Evolutionary conservation across 2,329 filamentous ascomycete genomes (phyloP).

Genomic region (Alternaria consortialis): DNA sequence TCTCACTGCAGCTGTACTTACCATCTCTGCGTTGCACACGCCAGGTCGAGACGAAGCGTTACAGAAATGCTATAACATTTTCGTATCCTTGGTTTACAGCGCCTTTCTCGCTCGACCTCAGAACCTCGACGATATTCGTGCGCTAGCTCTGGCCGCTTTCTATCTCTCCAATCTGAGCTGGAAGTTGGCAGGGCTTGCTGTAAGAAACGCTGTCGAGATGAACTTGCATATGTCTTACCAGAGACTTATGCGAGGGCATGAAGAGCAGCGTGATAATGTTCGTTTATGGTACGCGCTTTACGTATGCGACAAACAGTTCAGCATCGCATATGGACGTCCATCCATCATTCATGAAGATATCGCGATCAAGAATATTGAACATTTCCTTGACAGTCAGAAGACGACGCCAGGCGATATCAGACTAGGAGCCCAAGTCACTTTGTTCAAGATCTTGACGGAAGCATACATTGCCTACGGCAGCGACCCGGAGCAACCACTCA

Average conservation of each 20-base stretch:
- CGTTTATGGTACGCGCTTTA: constrained; percentile 54
- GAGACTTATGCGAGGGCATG: constrained; percentile 46
- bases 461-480: constrained; percentile 47
- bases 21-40: constrained; percentile 42
- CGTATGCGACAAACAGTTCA: constrained; percentile 53
- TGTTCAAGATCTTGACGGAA: constrained; percentile 47
- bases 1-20: constrained; percentile 43
- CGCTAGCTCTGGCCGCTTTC: constrained; percentile 52
- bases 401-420: constrained; percentile 43
- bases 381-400: constrained; percentile 40
- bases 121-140: constrained; percentile 52
- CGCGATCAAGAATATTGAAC: constrained; percentile 50
- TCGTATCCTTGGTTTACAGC: constrained; percentile 44
- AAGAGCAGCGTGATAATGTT: constrained; percentile 48
- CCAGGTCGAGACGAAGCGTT: constrained; percentile 39
- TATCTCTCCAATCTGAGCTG: constrained; percentile 54
- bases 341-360: constrained; percentile 52
- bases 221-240: constrained; percentile 52
- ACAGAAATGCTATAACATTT: constrained; percentile 45
- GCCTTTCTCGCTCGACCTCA: constrained; percentile 48
- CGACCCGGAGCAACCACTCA: constrained; percentile 48
- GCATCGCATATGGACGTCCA: constrained; percentile 54
- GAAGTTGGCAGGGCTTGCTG: constrained; percentile 52
- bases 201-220: constrained; percentile 53
- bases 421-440: constrained; percentile 41